These are phyloP conservation scores for Colletotrichum musicola DNA, from an alignment of 2,329 filamentous ascomycete species.

Conservation along the genomic window DNA sequence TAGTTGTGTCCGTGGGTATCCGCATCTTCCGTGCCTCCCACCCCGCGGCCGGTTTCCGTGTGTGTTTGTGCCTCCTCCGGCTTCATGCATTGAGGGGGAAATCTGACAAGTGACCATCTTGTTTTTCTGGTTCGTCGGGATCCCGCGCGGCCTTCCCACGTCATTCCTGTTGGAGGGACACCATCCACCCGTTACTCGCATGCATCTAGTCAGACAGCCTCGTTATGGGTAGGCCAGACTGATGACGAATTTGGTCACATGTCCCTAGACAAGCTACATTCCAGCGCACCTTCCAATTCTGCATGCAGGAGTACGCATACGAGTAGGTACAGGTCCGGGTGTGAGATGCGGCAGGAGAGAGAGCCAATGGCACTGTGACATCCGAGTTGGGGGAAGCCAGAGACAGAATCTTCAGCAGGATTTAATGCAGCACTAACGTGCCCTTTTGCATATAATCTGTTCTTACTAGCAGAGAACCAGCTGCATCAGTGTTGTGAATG, in stretches of 20 bases:
- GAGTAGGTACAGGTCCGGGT: background rate
- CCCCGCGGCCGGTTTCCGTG: background rate
- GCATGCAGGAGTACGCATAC: constrained; percentile 3
- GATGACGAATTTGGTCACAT: constrained; percentile 12
- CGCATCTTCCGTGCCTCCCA: constrained; percentile 20
- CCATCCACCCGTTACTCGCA: background rate
- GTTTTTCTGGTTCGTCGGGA: background rate
- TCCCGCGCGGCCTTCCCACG: background rate
- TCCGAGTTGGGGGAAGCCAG: constrained; percentile 6
- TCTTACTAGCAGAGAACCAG: too few relatives aligned
- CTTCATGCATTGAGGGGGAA: background rate
- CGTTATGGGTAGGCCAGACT: background rate
- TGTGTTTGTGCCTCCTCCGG: background rate
- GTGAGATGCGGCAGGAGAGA: constrained; percentile 21
- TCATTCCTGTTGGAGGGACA: background rate
- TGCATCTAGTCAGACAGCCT: background rate
- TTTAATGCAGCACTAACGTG: background rate
- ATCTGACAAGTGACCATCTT: background rate
- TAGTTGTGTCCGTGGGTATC: background rate
- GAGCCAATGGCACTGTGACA: constrained; percentile 14
- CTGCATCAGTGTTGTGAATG: background rate
- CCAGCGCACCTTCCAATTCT: background rate
- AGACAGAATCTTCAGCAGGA: background rate
- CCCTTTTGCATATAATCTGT: too few relatives aligned
- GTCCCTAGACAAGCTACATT: constrained; percentile 1